Evolutionary conservation across 371 early-diverging fungal species (phyloP).

Genomic region (Mortierella sp.): DNA sequence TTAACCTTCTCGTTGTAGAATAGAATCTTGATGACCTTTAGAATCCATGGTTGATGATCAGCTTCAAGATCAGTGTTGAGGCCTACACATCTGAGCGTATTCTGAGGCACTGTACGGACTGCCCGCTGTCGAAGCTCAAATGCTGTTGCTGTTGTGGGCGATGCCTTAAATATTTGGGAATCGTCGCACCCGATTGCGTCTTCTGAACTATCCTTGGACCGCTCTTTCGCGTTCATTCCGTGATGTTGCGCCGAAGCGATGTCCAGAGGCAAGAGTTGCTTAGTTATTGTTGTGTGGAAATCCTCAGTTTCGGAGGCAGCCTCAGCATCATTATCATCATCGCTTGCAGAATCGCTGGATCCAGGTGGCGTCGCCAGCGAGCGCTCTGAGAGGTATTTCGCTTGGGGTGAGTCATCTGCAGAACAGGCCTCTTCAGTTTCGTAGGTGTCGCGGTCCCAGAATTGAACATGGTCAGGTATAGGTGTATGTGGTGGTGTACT

Average conservation of each 20-base stretch:
- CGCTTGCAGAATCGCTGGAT: slow-evolving; percentile 20
- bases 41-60: slow-evolving; percentile 66
- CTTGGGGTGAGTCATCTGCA: not conserved
- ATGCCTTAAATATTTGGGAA: slow-evolving; percentile 11
- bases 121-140: slow-evolving; percentile 55
- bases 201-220: slow-evolving; percentile 8
- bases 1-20: slow-evolving; percentile 70
- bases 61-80: slow-evolving; percentile 61
- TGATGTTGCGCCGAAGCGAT: slow-evolving; percentile 36
- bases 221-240: not conserved
- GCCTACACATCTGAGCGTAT: slow-evolving; percentile 73
- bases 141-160: slow-evolving; percentile 36
- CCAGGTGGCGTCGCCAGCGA: slow-evolving; percentile 37
- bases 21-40: slow-evolving; percentile 73
- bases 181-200: not conserved
- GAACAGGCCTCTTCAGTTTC: slow-evolving; percentile 8
- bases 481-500: slow-evolving; percentile 39
- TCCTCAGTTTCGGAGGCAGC: not conserved
- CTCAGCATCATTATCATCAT: slow-evolving; percentile 13
- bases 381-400: slow-evolving; percentile 3
- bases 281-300: not conserved
- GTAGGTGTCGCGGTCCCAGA: slow-evolving; percentile 16
- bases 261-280: slow-evolving; percentile 23
- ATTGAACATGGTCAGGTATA: slow-evolving; percentile 16
- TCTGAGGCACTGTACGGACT: slow-evolving; percentile 57